phyloP scores from a whole-genome alignment of 2,329 filamentous ascomycete genomes.

The Trichothecium roseum region DNA sequence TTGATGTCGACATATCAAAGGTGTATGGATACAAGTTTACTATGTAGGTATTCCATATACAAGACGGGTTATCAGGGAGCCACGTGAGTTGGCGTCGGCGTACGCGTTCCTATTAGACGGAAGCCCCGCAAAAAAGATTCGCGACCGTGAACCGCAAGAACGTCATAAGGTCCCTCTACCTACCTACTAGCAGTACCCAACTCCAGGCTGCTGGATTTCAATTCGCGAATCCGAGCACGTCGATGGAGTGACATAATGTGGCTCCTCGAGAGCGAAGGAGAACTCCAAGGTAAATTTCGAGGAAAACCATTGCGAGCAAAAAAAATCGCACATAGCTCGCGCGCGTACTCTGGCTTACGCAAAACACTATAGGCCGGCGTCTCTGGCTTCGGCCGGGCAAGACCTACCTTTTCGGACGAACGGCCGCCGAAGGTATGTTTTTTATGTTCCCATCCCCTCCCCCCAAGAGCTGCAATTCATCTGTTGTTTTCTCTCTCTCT shows the following conservation, averaged over 20 bases:
- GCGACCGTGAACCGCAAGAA: slow-evolving; percentile 1
- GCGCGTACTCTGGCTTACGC: too few relatives aligned
- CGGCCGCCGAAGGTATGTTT: slow-evolving; percentile 50
- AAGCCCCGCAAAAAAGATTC: slow-evolving; percentile 7
- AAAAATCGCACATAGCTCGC: too few relatives aligned
- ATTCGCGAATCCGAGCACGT: too few relatives aligned
- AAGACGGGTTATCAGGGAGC: slow-evolving; percentile 1
- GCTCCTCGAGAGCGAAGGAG: slow-evolving; percentile 3
- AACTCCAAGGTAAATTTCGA: slow-evolving; percentile 1
- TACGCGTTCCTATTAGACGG: slow-evolving; percentile 4
- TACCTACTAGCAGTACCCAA: too few relatives aligned
- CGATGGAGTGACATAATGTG: slow-evolving; percentile 1
- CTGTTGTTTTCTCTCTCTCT: not conserved
- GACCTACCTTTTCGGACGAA: slow-evolving; percentile 76
- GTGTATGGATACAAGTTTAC: not conserved
- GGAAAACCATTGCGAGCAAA: too few relatives aligned
- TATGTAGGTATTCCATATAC: not conserved
- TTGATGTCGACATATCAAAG: not conserved
- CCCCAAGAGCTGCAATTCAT: too few relatives aligned
- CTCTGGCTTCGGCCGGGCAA: slow-evolving; percentile 82
- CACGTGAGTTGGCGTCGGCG: slow-evolving; percentile 15
- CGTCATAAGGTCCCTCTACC: slow-evolving; percentile 1
- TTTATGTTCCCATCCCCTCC: too few relatives aligned
- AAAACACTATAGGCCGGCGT: slow-evolving; percentile 27
- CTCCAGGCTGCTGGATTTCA: too few relatives aligned